phyloP scores from a whole-genome alignment of 2,329 filamentous ascomycete genomes.

The Pseudogymnoascus sp. region DNA sequence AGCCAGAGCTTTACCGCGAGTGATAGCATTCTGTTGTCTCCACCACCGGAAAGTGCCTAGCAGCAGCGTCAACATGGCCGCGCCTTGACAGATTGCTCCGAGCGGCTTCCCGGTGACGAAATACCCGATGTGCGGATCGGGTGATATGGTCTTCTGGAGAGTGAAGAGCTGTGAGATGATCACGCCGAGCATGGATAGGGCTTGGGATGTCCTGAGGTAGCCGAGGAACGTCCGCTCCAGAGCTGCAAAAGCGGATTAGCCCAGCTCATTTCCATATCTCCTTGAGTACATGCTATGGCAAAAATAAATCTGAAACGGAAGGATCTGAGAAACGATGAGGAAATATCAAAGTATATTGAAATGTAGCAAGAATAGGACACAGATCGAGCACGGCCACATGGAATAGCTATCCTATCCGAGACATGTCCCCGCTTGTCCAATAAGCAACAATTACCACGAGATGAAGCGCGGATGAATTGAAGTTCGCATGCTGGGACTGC shows the following conservation, averaged over 20 bases:
- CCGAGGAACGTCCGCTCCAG: constrained; percentile 67
- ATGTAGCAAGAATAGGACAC: neutral
- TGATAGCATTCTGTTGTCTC: constrained; percentile 51
- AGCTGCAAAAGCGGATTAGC: constrained; percentile 38
- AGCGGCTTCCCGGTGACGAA: constrained; percentile 54
- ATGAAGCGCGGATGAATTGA: neutral
- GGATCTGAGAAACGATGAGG: neutral
- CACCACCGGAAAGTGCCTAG: constrained; percentile 53
- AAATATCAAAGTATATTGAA: neutral
- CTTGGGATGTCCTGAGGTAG: constrained; percentile 62
- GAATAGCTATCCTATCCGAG: neutral
- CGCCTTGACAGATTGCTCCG: constrained; percentile 33
- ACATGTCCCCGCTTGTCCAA: neutral
- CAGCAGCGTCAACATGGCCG: constrained; percentile 34
- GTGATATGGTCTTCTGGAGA: constrained; percentile 32
- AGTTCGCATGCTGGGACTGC: neutral
- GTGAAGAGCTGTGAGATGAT: constrained; percentile 60
- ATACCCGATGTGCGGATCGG: constrained; percentile 44
- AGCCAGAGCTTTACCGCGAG: constrained; percentile 46
- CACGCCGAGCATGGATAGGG: constrained; percentile 60
- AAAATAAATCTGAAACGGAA: neutral
- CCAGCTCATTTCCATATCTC: neutral
- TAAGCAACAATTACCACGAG: neutral
- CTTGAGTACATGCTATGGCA: neutral
- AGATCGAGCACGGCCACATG: constrained; percentile 7